Evolutionary conservation across 1,139 yeast species (phyloP).

Genomic region (Hansenula lynferdii): DNA sequence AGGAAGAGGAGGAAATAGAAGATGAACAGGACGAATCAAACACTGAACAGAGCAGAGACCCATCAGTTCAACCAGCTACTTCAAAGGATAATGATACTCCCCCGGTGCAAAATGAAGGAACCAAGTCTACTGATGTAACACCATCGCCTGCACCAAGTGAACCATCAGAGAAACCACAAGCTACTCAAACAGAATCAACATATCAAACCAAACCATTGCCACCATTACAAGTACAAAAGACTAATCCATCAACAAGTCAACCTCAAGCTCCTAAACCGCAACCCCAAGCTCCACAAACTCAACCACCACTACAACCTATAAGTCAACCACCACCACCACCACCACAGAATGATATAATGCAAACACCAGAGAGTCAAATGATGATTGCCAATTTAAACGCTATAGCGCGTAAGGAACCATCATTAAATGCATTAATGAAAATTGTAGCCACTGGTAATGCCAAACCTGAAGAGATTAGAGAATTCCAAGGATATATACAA

Average conservation of each 20-base stretch:
- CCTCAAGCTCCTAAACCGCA: too few relatives aligned
- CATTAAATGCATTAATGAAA: slow-evolving; percentile 68
- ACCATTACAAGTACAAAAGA: slow-evolving; percentile 7
- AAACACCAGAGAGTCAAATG: slow-evolving; percentile 61
- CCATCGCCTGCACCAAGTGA: too few relatives aligned
- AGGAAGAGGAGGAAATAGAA: slow-evolving; percentile 6
- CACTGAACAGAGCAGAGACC: slow-evolving; percentile 17
- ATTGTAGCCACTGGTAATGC: slow-evolving; percentile 83
- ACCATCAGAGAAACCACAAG: too few relatives aligned
- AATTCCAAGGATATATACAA: slow-evolving; percentile 74
- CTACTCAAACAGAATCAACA: too few relatives aligned
- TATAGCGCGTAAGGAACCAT: slow-evolving; percentile 70
- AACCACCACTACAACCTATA: slow-evolving; percentile 5
- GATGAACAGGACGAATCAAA: slow-evolving; percentile 10
- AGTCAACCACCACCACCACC: too few relatives aligned
- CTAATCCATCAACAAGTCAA: slow-evolving; percentile 6
- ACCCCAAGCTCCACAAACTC: slow-evolving; percentile 8
- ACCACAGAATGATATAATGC: slow-evolving; percentile 38
- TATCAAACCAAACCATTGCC: slow-evolving; percentile 13
- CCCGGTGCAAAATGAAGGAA: too few relatives aligned
- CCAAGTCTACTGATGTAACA: too few relatives aligned
- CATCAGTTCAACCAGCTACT: slow-evolving; percentile 2
- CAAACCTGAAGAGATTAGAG: slow-evolving; percentile 59
- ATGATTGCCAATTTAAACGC: slow-evolving; percentile 81
- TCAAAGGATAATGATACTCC: too few relatives aligned